Evolutionary conservation across 148 eudicot species (phyloP).

Genomic region (Hydrangea macrophylla): DNA sequence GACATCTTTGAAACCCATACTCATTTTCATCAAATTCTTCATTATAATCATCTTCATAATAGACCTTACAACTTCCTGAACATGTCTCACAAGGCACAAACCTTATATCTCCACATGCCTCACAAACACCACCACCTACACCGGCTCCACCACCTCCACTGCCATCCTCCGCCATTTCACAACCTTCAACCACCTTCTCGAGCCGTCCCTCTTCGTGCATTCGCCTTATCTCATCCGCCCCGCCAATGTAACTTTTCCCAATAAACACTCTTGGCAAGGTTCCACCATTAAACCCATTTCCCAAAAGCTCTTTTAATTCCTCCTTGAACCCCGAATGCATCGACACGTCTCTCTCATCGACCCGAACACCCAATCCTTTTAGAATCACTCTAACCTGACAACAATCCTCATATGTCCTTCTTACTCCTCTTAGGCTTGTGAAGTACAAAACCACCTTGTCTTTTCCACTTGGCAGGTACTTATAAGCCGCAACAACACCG

Average conservation of each 20-base stretch:
- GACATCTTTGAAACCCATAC: slow-evolving; percentile 78
- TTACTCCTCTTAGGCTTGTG: slow-evolving; percentile 84
- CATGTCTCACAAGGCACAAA: slow-evolving; percentile 89
- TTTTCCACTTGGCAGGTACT: slow-evolving; percentile 13
- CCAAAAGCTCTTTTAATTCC: slow-evolving; percentile 62
- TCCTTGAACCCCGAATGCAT: slow-evolving; percentile 88
- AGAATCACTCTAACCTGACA: slow-evolving; percentile 67
- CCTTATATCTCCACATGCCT: slow-evolving; percentile 80
- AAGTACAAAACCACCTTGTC: slow-evolving; percentile 65
- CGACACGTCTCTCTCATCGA: slow-evolving; percentile 87
- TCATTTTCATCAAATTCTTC: slow-evolving; percentile 44
- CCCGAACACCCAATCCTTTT: slow-evolving; percentile 54
- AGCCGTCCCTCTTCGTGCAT: slow-evolving; percentile 80
- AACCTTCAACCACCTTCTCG: slow-evolving; percentile 53
- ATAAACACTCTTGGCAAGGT: slow-evolving; percentile 74
- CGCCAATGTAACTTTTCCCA: slow-evolving; percentile 59
- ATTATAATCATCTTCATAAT: slow-evolving; percentile 56
- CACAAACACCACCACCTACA: slow-evolving; percentile 40
- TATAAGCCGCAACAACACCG: not conserved
- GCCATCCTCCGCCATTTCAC: slow-evolving; percentile 44
- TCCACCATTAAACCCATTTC: slow-evolving; percentile 29
- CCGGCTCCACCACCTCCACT: slow-evolving; percentile 22
- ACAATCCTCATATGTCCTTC: slow-evolving; percentile 89
- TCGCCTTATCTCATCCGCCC: slow-evolving; percentile 60
- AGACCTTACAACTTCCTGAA: slow-evolving; percentile 89